These are phyloP conservation scores for Dactylonectria macrodidyma DNA, from an alignment of 2,329 filamentous ascomycete genomes.

Conservation along the genomic window DNA sequence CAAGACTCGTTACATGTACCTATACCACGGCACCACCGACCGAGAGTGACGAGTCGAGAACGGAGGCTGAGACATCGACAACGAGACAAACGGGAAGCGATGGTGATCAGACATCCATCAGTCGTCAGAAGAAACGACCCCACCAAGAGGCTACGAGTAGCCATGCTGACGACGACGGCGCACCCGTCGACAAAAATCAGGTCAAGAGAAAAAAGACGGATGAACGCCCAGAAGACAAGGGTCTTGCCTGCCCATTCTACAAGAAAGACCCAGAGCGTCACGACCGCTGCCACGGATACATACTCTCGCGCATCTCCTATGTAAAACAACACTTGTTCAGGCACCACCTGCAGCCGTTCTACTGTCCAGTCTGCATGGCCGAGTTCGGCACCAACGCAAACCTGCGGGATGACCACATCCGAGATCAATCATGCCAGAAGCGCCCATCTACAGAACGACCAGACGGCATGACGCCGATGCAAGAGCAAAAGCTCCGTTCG, in stretches of 20 bases:
- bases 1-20: neutral
- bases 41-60: neutral
- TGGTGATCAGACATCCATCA: neutral
- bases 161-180: slow-evolving; percentile 3
- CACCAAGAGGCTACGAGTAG: neutral
- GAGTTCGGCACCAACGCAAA: slow-evolving; percentile 12
- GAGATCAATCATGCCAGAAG: slow-evolving; percentile 16
- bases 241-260: slow-evolving; percentile 25
- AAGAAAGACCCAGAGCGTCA: slow-evolving; percentile 21
- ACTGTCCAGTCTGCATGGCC: slow-evolving; percentile 17
- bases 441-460: slow-evolving; percentile 18
- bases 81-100: neutral
- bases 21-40: neutral
- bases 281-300: slow-evolving; percentile 9
- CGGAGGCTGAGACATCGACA: neutral
- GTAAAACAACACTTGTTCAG: slow-evolving; percentile 25
- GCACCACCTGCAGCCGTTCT: slow-evolving; percentile 22
- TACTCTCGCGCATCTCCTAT: slow-evolving; percentile 18
- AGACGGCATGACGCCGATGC: slow-evolving; percentile 19
- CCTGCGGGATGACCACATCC: slow-evolving; percentile 12
- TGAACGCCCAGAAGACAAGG: neutral
- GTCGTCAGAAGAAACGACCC: slow-evolving; percentile 5
- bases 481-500: slow-evolving; percentile 13
- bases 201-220: slow-evolving; percentile 18
- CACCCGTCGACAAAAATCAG: slow-evolving; percentile 3